These are phyloP conservation scores for Colletotrichum karsti DNA, from an alignment of 2,329 filamentous ascomycete species.

Conservation along the genomic window DNA sequence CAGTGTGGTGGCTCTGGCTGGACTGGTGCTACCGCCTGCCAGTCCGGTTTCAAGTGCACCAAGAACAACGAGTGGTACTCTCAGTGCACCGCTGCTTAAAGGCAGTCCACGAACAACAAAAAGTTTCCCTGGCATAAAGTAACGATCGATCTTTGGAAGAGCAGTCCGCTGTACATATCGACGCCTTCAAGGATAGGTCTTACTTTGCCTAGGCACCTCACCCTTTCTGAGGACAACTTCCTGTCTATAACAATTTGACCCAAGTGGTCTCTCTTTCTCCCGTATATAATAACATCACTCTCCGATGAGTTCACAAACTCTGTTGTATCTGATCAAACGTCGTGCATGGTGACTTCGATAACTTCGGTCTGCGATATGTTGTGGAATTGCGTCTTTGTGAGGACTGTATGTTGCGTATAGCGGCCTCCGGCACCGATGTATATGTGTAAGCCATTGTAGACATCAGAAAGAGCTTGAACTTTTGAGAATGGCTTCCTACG, in stretches of 20 bases:
- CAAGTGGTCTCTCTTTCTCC: neutral
- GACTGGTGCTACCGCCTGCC: conserved; percentile 36
- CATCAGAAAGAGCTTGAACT: too few relatives aligned
- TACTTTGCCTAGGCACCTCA: neutral
- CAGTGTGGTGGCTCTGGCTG: conserved; percentile 37
- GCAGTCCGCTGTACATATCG: neutral
- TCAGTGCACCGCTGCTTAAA: conserved; percentile 31
- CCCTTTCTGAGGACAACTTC: neutral
- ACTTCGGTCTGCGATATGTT: neutral
- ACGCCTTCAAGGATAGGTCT: neutral
- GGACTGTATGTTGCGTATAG: too few relatives aligned
- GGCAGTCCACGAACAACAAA: neutral
- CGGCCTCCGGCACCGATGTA: too few relatives aligned
- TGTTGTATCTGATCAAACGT: neutral
- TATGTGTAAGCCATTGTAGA: too few relatives aligned
- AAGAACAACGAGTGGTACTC: conserved; percentile 39
- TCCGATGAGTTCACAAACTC: neutral
- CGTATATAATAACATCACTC: conserved; percentile 4
- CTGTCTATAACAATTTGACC: conserved; percentile 17
- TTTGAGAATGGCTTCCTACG: too few relatives aligned
- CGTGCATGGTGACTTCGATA: too few relatives aligned
- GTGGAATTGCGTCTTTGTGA: too few relatives aligned
- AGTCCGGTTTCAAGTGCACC: conserved; percentile 33
- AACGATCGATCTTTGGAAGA: neutral
- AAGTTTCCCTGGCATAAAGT: neutral